Evolutionary conservation across 495 filamentous ascomycete genomes (phyloP), one percentile per base, ranked within the genome.

Genomic region (Hypomontagnella submonticulosa): DNA sequence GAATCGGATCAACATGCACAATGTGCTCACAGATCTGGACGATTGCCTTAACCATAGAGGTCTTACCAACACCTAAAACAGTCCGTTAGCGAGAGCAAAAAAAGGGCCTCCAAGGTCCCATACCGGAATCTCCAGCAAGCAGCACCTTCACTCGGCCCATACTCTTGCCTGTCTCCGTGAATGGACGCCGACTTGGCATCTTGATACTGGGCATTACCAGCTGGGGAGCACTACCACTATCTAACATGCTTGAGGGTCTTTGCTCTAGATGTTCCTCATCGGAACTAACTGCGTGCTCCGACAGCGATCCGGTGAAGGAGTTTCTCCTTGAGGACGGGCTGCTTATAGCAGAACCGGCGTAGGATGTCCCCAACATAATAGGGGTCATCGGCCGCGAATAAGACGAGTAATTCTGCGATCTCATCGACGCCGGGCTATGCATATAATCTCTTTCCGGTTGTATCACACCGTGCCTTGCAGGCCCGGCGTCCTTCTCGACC

Each of bases 181-280:
- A 98, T 1, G 95, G 95, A 44, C 95, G 84, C 49, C 95, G 87
- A 72, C 89, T 93, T 32, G 95, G 96, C 88, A 99, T 97, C 66
- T 86, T 89, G 67, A 99, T 92, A 73, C 92, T 96, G 7, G 95
- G 95, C 96, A 99, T 99, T 64, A 99, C 90, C 12, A 99, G 84
- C 75, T 98, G 94, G 30, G 94, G 92, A 13, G 85, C 86, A 65
- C 84, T 88, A 54, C 81, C 80, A 70, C 81, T 81, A 68, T 81
- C 78, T 50, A 71, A 61, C 71, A 81, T 80, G 61, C 63, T 72
- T 32, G 73, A 58, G 20, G 36, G 33, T 38, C 63, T 38, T 66
- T 66, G 13, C 71, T 75, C 74, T 4, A 80, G 75, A n/a, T 78
- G 79, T 10, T 86, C 81, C 1, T 83, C 83, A 12, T 77, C 80